These are phyloP conservation scores for Biscutella laevigata DNA, from an alignment of 441 rosid species.

Conservation along the genomic window DNA sequence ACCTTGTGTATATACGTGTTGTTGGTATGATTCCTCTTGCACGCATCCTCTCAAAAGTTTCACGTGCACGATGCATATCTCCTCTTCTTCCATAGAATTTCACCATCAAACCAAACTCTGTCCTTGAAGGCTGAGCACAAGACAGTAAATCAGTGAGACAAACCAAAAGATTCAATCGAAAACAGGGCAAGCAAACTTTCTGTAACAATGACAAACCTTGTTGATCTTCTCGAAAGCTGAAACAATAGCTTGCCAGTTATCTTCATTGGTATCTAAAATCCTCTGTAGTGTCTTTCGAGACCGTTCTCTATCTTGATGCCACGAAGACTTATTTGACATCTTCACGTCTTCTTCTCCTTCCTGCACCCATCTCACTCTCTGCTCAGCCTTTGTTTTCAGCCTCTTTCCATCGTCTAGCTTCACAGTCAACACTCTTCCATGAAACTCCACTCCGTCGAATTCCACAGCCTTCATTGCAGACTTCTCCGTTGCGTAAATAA, in stretches of 20 bases:
- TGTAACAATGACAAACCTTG: constrained; percentile 41
- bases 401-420: constrained; percentile 85
- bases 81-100: constrained; percentile 91
- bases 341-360: constrained; percentile 35
- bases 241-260: constrained; percentile 91
- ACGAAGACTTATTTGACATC: constrained; percentile 36
- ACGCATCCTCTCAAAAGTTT: constrained; percentile 84
- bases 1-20: constrained; percentile 88
- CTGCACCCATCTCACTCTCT: constrained; percentile 59
- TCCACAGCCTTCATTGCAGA: constrained; percentile 78
- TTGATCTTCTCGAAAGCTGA: constrained; percentile 66
- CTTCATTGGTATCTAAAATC: constrained; percentile 60
- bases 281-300: constrained; percentile 40
- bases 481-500: constrained; percentile 55
- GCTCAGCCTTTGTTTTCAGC: constrained; percentile 48
- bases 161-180: background rate
- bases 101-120: constrained; percentile 90
- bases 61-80: constrained; percentile 91
- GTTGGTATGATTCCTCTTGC: constrained; percentile 85
- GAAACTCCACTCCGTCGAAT: constrained; percentile 85
- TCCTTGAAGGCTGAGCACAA: constrained; percentile 75
- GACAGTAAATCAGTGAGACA: background rate
- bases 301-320: constrained; percentile 90
- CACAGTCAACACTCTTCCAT: constrained; percentile 79
- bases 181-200: background rate